A percentile compares a stretch with the other conserved stretches of the same genome.
phyloP scores from a whole-genome alignment of 257 asterid genomes.

The Scutellaria galericulata region DNA sequence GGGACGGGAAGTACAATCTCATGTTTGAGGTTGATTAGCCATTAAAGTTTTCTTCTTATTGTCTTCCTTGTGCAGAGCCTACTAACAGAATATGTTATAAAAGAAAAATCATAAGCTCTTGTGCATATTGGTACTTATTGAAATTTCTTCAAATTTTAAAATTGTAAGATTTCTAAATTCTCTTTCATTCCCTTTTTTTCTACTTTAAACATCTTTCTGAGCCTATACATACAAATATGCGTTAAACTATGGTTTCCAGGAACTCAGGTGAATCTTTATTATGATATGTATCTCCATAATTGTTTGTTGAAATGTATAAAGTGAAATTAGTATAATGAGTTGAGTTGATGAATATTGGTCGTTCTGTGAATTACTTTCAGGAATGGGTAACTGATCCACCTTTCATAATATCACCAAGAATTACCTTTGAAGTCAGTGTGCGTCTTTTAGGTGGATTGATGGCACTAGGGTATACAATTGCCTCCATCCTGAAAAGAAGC shows the following conservation, averaged over 20 bases:
- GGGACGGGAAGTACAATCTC: constrained; percentile 96
- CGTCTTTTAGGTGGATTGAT: constrained; percentile 99
- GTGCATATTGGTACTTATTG: background rate
- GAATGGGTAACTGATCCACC: constrained; percentile 99
- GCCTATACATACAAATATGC: constrained; percentile 9
- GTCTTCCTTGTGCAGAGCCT: constrained; percentile 19
- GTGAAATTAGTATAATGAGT: background rate
- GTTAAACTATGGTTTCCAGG: constrained; percentile 2
- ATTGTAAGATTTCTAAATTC: constrained; percentile 16
- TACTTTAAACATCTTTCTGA: constrained; percentile 24
- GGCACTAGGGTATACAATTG: constrained; percentile 97
- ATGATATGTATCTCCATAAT: background rate
- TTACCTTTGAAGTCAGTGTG: constrained; percentile 96
- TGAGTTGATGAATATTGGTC: constrained; percentile 28
- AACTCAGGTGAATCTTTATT: constrained; percentile 23
- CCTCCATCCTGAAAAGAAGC: constrained; percentile 94
- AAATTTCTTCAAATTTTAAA: background rate
- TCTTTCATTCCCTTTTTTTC: background rate
- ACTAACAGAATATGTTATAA: background rate
- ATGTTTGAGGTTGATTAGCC: constrained; percentile 89
- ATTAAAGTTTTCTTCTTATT: constrained; percentile 17
- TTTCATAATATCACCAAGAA: constrained; percentile 95
- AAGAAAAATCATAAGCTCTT: background rate
- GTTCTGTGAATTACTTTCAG: constrained; percentile 52
- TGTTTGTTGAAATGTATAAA: constrained; percentile 15